Conservation (phyloP, 768 basidiomycete species). For the Boletus sp. region DNA sequence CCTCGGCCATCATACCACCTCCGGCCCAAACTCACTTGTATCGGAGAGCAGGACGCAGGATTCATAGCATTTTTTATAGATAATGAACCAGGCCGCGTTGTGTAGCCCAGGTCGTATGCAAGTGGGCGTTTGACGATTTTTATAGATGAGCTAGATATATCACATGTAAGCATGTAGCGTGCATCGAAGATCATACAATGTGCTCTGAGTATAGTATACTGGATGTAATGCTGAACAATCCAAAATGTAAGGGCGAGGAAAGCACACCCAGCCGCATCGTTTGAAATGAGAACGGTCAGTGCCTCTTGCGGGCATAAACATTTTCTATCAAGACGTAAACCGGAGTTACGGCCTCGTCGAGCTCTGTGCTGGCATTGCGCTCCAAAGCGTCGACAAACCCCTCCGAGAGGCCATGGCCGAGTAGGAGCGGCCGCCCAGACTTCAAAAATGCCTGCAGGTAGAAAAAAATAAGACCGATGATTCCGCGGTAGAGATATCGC, state of each 20-base stretch:
- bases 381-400: slow-evolving; percentile 54
- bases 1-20: not conserved
- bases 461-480: not conserved
- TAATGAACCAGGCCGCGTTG: too few relatives aligned
- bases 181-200: slow-evolving; percentile 20
- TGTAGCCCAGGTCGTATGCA: not conserved
- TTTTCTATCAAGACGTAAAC: slow-evolving; percentile 58
- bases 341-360: slow-evolving; percentile 44
- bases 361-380: slow-evolving; percentile 48
- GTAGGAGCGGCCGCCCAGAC: slow-evolving; percentile 65
- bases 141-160: slow-evolving; percentile 1
- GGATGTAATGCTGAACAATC: slow-evolving; percentile 16
- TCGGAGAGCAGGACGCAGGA: not conserved
- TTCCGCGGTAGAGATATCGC: slow-evolving; percentile 1
- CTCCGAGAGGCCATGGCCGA: slow-evolving; percentile 59
- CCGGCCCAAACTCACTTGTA: too few relatives aligned
- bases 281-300: slow-evolving; percentile 11
- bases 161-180: slow-evolving; percentile 5
- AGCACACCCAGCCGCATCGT: not conserved
- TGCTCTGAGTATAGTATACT: slow-evolving; percentile 20
- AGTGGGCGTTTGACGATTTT: not conserved
- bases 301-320: slow-evolving; percentile 50
- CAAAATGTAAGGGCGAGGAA: slow-evolving; percentile 1
- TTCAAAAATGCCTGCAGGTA: slow-evolving; percentile 56
- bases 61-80: too few relatives aligned